Base-by-base conservation (phyloP, 768 basidiomycete genomes). In the Rossbeevera mucosa region DNA sequence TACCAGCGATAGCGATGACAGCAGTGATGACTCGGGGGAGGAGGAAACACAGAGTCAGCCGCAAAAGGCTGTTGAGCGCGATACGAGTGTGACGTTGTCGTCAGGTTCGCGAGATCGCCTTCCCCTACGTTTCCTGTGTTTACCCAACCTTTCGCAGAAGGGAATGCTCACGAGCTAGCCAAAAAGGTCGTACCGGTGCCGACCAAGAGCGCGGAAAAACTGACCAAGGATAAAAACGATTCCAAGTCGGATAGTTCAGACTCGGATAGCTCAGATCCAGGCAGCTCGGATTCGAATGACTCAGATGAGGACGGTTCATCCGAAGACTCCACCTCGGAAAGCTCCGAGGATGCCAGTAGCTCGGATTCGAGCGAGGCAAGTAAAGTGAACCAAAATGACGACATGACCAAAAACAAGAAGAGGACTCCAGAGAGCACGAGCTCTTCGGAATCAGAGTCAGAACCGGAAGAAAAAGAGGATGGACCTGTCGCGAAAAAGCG, bases 401-500 rank as follows among this genome's bases (percentile, higher is more conserved):
- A 48, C 30, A 28, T 18, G 41, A 12, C 44, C 13, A 13, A 18
- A 26, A 58, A 57, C 38, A 44, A 9, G 24, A 46, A 24, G 2
- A 54, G 48, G 40, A 7, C 43, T 9, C 20, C 41, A 11, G 20
- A 22, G 7, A 65, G 43, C n/a, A 16, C 12, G 28, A 45, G 12
- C 29, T 28, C 44, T 26, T 29, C 13, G 44, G 44, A n/a, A n/a
- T 44, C 43, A 8, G 42, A 44, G 4, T 25, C 42, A 14, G 50
- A 38, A 38, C 16, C 50, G 31, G 12, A 48, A 29, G 40, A 16
- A 26, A 31, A 55, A 25, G 46, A 52, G 24, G 46, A 53, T 7
- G 47, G 50, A 0, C 75, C 69, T 47, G 71, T 75, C 12, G 74
- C 76, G 0, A 88, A 90, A 67, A 88, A 81, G 63, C 82, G 81